Base-by-base conservation (phyloP, 2,329 filamentous ascomycete species). In the Cytospora leucostoma region DNA sequence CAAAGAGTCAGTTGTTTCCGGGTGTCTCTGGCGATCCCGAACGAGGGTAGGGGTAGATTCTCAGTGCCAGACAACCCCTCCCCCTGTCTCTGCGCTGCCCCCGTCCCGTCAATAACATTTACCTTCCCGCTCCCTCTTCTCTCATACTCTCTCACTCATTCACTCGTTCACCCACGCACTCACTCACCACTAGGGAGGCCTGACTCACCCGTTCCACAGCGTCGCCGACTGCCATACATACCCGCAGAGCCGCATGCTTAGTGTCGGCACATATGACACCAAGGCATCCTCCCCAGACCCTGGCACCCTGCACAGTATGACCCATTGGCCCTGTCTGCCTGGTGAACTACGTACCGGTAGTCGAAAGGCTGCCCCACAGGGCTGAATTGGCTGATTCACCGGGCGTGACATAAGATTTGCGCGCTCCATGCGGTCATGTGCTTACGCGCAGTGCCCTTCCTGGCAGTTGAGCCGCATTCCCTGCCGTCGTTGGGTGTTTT, bases 371-470 rank as follows among this genome's bases (percentile, higher is more conserved):
- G 37, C 27, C 38, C 49, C 51, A 55, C 49, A 61, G 55, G 59
- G 59, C 59, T 61, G 59, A 61, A 37, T 61, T 17, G 59, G 59
- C 59, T 61, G 59, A 61, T 35, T 61, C 27, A 54, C 35, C n/a
- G 21, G 21, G 17, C 58, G 15, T 27, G 11, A 50, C 8, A 19
- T 15, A 12, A 12, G 27, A 33, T 37, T 19, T 35, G 50, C 37
- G n/a, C 35, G 33, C n/a, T 37, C n/a, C 7, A 32, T 60, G 58
- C 50, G 11, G 53, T 47, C 37, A 33, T 40, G 13, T 47, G 35
- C 19, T n/a, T 33, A 49, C 19, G 44, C 47, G 33, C 34, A 52
- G 52, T 19, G 8, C 7, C 21, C 33, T 17, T n/a, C 8, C 37
- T n/a, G 37, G 40, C 51, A 38, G 51, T 60, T 60, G 51, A 61